Conservation (phyloP, 2,329 filamentous ascomycete species). For the Fusarium succisae region DNA sequence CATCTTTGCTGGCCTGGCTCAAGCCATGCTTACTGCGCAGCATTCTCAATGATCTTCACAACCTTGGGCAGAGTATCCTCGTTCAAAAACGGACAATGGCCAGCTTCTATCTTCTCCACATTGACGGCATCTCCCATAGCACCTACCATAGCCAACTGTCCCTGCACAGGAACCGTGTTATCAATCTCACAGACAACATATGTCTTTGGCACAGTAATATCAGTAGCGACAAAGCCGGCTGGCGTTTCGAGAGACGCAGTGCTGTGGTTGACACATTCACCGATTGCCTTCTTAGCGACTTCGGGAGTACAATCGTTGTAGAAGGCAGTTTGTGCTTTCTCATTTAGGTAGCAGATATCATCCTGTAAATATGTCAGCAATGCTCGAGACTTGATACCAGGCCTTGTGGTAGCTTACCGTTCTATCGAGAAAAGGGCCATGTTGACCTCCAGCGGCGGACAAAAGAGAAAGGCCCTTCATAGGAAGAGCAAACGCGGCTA, state of each 20-base stretch:
- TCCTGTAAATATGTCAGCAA: background rate
- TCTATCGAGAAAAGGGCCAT: background rate
- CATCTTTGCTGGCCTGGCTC: too few species aligned
- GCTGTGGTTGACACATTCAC: constrained; percentile 23
- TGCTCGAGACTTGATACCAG: accelerated
- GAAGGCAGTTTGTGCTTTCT: background rate
- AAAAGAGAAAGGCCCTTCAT: background rate
- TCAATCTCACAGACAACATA: constrained; percentile 43
- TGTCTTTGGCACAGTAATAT: constrained; percentile 37
- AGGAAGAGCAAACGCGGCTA: constrained; percentile 42
- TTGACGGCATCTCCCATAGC: background rate
- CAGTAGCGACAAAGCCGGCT: constrained; percentile 29
- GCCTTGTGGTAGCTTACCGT: background rate
- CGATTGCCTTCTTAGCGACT: background rate
- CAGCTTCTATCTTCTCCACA: background rate
- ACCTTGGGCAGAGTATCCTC: background rate
- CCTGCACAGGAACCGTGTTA: constrained; percentile 20
- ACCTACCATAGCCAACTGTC: constrained; percentile 36
- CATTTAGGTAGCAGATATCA: constrained; percentile 1
- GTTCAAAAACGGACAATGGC: background rate
- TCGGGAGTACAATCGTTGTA: constrained; percentile 6
- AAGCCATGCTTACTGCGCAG: accelerated
- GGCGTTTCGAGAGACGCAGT: constrained; percentile 24
- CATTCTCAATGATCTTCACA: background rate
- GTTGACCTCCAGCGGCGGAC: background rate